Base-by-base conservation (phyloP, 1,284 basidiomycete species). In the Malassezia sympodialis region DNA sequence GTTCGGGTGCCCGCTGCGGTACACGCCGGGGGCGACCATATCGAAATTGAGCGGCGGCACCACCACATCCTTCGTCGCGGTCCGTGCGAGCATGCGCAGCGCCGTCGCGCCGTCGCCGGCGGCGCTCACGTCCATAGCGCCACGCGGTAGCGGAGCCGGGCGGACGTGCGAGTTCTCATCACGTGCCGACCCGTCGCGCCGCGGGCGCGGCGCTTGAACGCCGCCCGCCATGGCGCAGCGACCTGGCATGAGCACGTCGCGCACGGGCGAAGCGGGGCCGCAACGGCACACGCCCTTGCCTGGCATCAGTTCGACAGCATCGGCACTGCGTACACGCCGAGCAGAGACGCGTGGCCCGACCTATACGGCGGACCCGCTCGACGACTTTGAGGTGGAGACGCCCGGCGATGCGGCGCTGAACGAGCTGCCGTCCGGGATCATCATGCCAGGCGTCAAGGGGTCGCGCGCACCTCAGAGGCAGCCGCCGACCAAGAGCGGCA, bases 1-100 rank as follows among this genome's bases (percentile, higher is more conserved):
- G 54, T 74, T 74, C 11, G 72, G 72, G 44, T 73, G 70, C 17
- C 72, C 72, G 12, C 60, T 63, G 12, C 72, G 64, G 49, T 71
- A 73, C 48, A 74, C 61, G 34, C 70, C 72, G 42, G 59, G 57
- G 1, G 63, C 61, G 30, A 74, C 66, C 63, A 73, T 67, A 53
- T 67, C 60, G 43, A 74, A 74, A 62, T 74, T 74, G 44, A 74
- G 61, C 6, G 72, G 72, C 0, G 72, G 72, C 1, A 74, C 72
- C 21, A 74, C 58, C 19, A 69, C 53, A 17, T 59, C 46, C 11
- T 31, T 26, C 34, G 46, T 32, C 34, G 32, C 23, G 2, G 31
- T 15, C 4, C 23, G 46, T 34, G 32, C 15, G 11, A 49, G n/a
- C 21, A 21, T 26, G 26, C 26, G 59, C 15, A 56, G 59, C 28